Evolutionary conservation across 192 early-diverging fungal genomes (phyloP).

Genomic region (Podila horticola): DNA sequence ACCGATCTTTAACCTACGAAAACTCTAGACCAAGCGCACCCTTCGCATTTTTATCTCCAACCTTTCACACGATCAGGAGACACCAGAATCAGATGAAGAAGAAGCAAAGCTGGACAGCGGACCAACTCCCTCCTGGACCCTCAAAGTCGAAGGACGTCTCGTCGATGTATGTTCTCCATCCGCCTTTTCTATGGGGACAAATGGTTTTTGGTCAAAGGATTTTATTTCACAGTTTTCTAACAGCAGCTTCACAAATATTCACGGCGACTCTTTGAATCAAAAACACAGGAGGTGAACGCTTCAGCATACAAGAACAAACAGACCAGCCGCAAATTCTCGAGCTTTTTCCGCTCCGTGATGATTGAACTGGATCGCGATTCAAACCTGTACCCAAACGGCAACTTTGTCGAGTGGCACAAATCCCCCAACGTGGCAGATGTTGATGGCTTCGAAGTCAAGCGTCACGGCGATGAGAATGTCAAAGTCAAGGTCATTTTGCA

Average conservation of each 20-base stretch:
- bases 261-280: background rate
- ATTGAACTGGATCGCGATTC: slow-evolving; percentile 88
- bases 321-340: slow-evolving; percentile 82
- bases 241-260: background rate
- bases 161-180: slow-evolving; percentile 70
- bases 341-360: slow-evolving; percentile 84
- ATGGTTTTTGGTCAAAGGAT: background rate
- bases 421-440: slow-evolving; percentile 58
- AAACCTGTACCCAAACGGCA: slow-evolving; percentile 80
- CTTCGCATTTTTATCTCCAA: slow-evolving; percentile 96
- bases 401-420: slow-evolving; percentile 81
- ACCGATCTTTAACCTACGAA: too few species aligned
- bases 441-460: slow-evolving; percentile 95
- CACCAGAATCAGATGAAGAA: slow-evolving; percentile 56
- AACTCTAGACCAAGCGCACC: slow-evolving; percentile 71
- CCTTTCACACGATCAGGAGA: slow-evolving; percentile 78
- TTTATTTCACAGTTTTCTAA: background rate
- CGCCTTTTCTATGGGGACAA: background rate
- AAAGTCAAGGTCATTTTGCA: slow-evolving; percentile 82
- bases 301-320: slow-evolving; percentile 69
- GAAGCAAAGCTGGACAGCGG: slow-evolving; percentile 58
- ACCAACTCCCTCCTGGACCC: slow-evolving; percentile 86
- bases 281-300: slow-evolving; percentile 27
- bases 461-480: slow-evolving; percentile 88
- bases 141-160: slow-evolving; percentile 89